Evolutionary conservation across 768 basidiomycete species (phyloP), one percentile per base, ranked within the genome.

Genomic region (Auricularia cornea): DNA sequence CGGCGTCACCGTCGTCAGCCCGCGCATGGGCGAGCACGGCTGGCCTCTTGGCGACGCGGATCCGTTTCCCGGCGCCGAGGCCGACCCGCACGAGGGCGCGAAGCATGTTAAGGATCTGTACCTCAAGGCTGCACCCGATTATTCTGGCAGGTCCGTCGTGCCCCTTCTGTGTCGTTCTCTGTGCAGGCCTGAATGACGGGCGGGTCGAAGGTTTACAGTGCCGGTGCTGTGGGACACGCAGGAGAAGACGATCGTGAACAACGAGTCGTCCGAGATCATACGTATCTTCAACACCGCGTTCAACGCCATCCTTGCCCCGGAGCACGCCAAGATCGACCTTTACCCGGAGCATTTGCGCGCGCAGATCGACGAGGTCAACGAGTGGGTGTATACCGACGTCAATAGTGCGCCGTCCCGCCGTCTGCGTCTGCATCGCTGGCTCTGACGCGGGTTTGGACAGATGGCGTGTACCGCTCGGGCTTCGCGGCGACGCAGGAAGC

Each of bases 361-460:
- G 31, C 79, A 81, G 67, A 81, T 81, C 62, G 80, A 81, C 62
- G 76, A 72, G 35, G 66, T 79, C 31, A 78, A 79, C 66, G 74
- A 72, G 11, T 81, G 71, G 70, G 78, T 77, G 1, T 76, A 77
- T 66, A 68, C 73, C 62, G 72, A 74, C 35, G 70, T 78, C 33
- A 63, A 69, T 59, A 65, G 70, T 70, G 59, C 33, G 69, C 66
- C 33, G 12, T 57, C 23, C 14, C 56, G 11, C 4, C n/a, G n/a
- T n/a, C n/a, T n/a, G n/a, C n/a, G n/a, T n/a, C n/a, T n/a, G n/a
- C n/a, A n/a, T n/a, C n/a, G n/a, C n/a, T n/a, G n/a, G n/a, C n/a
- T n/a, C 41, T 30, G 18, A 52, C 20, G 54, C 31, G 56, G 20
- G 20, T 48, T 35, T 18, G 10, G 20, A 2, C 31, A 66, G 64